Base-by-base conservation (phyloP, 2,329 filamentous ascomycete genomes). In the Dactylellina sp. region DNA sequence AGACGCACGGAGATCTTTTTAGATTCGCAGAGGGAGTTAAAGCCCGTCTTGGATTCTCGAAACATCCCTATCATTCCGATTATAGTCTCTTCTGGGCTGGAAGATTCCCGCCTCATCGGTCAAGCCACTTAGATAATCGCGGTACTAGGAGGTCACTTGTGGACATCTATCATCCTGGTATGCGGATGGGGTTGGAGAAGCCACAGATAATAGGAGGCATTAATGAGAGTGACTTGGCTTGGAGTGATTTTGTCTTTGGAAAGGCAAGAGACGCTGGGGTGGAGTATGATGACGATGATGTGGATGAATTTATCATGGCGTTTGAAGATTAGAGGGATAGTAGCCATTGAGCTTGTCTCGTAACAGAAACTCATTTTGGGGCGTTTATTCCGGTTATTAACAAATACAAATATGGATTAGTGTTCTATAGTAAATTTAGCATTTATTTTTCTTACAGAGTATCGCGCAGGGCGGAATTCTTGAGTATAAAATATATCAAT, bases 261-360 rank as follows among this genome's bases (percentile, higher is more conserved):
- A 56, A 49, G 20, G 61, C 55, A 5, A 61, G 42, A 24, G 55
- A 56, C n/a, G 55, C 40, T 18, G 70, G 70, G 3, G 47, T 63
- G 25, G 70, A 74, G 40, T 74, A 66, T 32, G 70, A 74, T 16
- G 70, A 74, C n/a, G 70, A 74, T 16, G 70, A 74, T 16, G 14
- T 74, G 7, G 70, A 74, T 3, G 61, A 74, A 2, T 74, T 66
- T n/a, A 66, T 74, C 56, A 74, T 56, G 25, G 32, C 42, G 2
- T 66, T 53, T 46, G 53, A 49, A 7, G 64, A 44, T 18, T 20
- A 55, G 9, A 5, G 6, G 4, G 12, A 12, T 12, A 14, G 12
- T 12, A 32, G 6, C 6, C 11, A 6, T 35, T 35, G 12, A 35
- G 32, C 12, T 35, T 6, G 32, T 35, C 32, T 35, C 32, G 32